phyloP scores from a whole-genome alignment of 805 yeast species.

The Cyberlindnera subsufficiens region DNA sequence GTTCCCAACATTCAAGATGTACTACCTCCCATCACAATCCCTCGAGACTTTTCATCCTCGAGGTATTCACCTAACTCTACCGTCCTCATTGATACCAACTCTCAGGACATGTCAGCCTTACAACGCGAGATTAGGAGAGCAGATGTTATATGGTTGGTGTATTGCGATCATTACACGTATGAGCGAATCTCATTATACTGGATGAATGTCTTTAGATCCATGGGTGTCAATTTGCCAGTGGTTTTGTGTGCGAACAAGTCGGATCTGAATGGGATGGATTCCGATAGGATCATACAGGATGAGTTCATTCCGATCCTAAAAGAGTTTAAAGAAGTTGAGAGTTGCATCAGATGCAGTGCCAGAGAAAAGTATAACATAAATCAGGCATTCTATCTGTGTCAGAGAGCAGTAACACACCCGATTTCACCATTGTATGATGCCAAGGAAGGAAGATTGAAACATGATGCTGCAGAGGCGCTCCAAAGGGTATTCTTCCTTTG shows the following conservation, averaged over 20 bases:
- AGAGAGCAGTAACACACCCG: slow-evolving; percentile 89
- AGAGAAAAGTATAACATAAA: slow-evolving; percentile 77
- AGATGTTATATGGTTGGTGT: slow-evolving; percentile 91
- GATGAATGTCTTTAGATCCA: slow-evolving; percentile 88
- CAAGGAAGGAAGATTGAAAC: slow-evolving; percentile 79
- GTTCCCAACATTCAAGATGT: slow-evolving; percentile 73
- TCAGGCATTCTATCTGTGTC: slow-evolving; percentile 90
- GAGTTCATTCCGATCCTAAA: slow-evolving; percentile 82
- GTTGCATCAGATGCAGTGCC: slow-evolving; percentile 86
- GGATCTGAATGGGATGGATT: slow-evolving; percentile 40
- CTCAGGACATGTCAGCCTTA: slow-evolving; percentile 54
- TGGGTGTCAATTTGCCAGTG: slow-evolving; percentile 94
- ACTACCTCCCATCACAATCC: slow-evolving; percentile 79
- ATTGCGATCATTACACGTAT: slow-evolving; percentile 90
- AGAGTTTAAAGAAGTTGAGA: slow-evolving; percentile 91
- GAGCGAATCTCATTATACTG: slow-evolving; percentile 89
- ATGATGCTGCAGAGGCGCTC: slow-evolving; percentile 69
- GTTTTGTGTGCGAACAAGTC: slow-evolving; percentile 83
- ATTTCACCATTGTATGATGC: slow-evolving; percentile 89
- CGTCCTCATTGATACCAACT: slow-evolving; percentile 72
- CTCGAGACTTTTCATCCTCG: slow-evolving; percentile 59
- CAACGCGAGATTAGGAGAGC: slow-evolving; percentile 76
- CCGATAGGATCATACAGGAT: slow-evolving; percentile 51
- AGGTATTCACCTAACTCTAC: slow-evolving; percentile 60
- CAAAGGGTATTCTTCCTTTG: slow-evolving; percentile 77